Evolutionary conservation across 306 rosid genomes (phyloP).

Genomic region (Prunus fruticosa): DNA sequence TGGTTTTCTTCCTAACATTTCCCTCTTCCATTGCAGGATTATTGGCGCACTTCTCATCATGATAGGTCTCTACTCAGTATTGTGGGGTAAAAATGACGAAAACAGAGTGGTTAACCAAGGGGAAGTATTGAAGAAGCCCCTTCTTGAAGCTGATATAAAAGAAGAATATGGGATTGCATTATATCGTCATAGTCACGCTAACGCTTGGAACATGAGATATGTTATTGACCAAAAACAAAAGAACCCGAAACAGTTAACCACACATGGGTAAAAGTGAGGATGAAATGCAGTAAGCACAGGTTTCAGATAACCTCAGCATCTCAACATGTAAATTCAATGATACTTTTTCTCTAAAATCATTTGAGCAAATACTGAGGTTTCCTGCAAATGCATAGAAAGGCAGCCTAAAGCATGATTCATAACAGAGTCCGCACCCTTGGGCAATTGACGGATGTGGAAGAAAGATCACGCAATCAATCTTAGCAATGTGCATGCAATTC

Average conservation of each 20-base stretch:
- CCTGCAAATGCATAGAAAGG: no score
- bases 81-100: no score
- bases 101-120: neutral
- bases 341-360: no score
- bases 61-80: no score
- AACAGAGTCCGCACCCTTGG: neutral
- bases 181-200: no score
- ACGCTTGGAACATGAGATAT: neutral
- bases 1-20: no score
- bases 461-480: neutral
- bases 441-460: neutral
- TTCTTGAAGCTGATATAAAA: neutral
- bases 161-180: no score
- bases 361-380: no score
- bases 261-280: neutral
- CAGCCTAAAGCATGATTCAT: neutral
- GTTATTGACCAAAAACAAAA: neutral
- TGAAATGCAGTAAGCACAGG: neutral
- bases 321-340: neutral
- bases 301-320: neutral
- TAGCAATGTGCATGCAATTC: no score
- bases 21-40: no score
- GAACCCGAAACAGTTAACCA: neutral
- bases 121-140: neutral
- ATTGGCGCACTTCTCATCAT: no score